A percentile compares a stretch with the other conserved stretches of the same genome.
These are phyloP conservation scores for Colletotrichum euphorbiae DNA, from an alignment of 2,329 filamentous ascomycete genomes.

Conservation along the genomic window DNA sequence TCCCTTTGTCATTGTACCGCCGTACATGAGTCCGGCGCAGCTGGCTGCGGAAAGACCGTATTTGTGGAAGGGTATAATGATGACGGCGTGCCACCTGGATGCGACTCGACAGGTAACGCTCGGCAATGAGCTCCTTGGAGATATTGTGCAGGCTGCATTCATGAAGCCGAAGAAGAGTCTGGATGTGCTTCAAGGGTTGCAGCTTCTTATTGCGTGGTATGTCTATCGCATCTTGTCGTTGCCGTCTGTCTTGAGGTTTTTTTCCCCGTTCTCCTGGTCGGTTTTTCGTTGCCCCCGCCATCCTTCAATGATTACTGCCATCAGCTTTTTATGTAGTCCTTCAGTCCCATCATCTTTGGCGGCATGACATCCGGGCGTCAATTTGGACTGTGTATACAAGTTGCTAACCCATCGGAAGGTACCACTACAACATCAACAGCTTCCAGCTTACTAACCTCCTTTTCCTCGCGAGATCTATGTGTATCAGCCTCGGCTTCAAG, in stretches of 20 bases:
- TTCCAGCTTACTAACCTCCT: constrained; percentile 62
- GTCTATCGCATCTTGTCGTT: constrained; percentile 28
- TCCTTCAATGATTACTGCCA: too few species aligned
- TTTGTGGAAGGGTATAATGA: constrained; percentile 63
- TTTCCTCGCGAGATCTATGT: constrained; percentile 60
- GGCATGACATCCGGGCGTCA: too few species aligned
- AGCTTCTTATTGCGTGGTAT: constrained; percentile 60
- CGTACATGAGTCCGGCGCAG: constrained; percentile 49
- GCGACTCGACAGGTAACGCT: constrained; percentile 57
- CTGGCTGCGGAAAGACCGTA: constrained; percentile 55
- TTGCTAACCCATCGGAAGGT: constrained; percentile 47
- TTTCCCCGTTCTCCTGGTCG: too few species aligned
- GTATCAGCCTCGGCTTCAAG: constrained; percentile 54
- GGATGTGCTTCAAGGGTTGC: constrained; percentile 60
- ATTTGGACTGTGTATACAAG: too few species aligned
- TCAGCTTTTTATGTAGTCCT: too few species aligned
- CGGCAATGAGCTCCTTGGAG: constrained; percentile 57
- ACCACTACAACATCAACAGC: constrained; percentile 61
- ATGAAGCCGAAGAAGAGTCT: constrained; percentile 56
- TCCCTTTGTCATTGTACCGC: constrained; percentile 59
- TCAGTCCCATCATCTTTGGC: too few species aligned
- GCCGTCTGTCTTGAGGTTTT: too few species aligned
- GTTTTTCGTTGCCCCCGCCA: too few species aligned
- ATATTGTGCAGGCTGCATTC: constrained; percentile 55
- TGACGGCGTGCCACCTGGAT: constrained; percentile 56